Evolutionary conservation across 106 monocot species (phyloP), one percentile per base, ranked within the genome.

Genomic region (Phalaenopsis equestris): DNA sequence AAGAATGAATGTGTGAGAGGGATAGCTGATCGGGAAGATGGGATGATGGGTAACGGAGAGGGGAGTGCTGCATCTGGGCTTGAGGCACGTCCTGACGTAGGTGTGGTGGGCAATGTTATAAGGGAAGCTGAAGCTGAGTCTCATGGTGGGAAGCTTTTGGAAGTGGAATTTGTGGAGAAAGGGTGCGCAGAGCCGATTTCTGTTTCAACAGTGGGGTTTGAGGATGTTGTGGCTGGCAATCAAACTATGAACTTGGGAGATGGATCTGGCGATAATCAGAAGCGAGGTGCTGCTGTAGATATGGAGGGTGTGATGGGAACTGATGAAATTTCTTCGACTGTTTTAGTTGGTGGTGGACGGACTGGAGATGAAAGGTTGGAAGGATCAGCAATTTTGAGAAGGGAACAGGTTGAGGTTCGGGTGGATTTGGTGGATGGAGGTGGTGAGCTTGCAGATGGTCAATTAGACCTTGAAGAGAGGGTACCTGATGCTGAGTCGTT

Each of bases 11-110:
- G 43, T 19, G 43, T n/a, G 24, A 19, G 74, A 18, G 74, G 74
- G n/a, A 12, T 75, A 75, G 45, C 74, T 43, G 74, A 45, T 75
- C 6, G 74, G 17, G 74, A 45, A 75, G 74, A 75, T 75, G 74
- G 37, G 43, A 42, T 75, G 43, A 14, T 75, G 16, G 43, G 43
- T 42, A 45, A 43, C 17, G 18, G 36, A 42, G 42, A 42, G 7
- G 73, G 41, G 42, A 30, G 73, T 42, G 42, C 18, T 42, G 42
- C 3, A 16, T 41, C 73, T 43, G 73, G 17, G 41, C 41, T 42
- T 41, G 42, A 19, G 43, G 43, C n/a, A 74, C 16, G 23, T 47
- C 24, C 9, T 24, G 48, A 21, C 5, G 76, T 7, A 3, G 24
- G 8, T 70, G 70, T 38, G 6, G 38, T 19, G 24, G 76, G 6